These are phyloP conservation scores for Penicillium sp. DNA, from an alignment of 2,329 filamentous ascomycete genomes.

Conservation along the genomic window DNA sequence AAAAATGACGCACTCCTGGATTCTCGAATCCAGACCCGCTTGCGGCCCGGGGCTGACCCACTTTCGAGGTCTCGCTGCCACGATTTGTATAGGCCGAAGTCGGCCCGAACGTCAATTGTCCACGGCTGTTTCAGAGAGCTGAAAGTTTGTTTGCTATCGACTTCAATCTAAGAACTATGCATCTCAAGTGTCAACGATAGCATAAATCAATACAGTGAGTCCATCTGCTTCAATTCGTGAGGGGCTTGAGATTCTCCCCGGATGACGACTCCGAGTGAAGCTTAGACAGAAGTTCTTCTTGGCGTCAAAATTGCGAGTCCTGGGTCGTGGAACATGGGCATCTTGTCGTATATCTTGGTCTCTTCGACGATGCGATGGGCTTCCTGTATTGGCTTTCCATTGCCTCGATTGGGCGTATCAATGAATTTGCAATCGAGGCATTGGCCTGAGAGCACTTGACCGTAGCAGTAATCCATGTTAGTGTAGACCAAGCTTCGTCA, in stretches of 20 bases:
- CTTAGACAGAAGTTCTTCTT: neutral
- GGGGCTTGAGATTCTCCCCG: too few species aligned
- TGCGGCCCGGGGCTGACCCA: neutral
- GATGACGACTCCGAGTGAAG: neutral
- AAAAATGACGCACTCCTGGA: constrained; percentile 1
- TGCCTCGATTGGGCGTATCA: too few species aligned
- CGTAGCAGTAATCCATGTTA: too few species aligned
- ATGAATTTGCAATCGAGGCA: too few species aligned
- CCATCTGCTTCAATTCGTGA: too few species aligned
- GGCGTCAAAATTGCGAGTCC: neutral
- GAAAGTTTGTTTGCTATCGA: neutral
- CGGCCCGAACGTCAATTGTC: neutral
- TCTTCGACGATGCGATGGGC: too few species aligned
- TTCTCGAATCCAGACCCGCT: neutral
- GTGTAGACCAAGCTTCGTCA: too few species aligned
- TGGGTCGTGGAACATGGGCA: too few species aligned
- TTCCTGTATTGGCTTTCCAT: too few species aligned
- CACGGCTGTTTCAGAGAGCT: neutral
- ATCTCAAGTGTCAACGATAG: neutral
- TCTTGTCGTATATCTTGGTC: too few species aligned
- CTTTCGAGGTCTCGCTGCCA: neutral
- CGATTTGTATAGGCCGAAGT: neutral
- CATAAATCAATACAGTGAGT: too few species aligned
- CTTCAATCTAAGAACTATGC: neutral
- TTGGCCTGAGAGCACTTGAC: too few species aligned